Conservation (phyloP, 331 rosid genomes). For the Malus hybrid region DNA sequence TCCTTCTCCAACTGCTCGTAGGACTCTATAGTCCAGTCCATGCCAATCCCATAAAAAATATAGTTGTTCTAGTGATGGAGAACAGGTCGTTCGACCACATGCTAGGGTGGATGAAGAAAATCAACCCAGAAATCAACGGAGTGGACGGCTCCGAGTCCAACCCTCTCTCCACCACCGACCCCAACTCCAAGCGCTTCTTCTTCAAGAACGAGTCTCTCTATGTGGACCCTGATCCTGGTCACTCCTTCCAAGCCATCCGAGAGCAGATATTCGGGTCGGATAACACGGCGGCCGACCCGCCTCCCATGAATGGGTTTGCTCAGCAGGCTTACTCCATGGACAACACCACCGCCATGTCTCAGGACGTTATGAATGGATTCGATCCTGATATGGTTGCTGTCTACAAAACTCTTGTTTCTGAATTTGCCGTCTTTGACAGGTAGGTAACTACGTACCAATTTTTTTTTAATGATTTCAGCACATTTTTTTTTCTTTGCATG, state of each 20-base stretch:
- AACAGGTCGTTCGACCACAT: conserved; percentile 95
- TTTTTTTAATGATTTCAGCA: background rate
- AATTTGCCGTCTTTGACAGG: conserved; percentile 95
- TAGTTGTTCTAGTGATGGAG: conserved; percentile 83
- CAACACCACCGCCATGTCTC: conserved; percentile 43
- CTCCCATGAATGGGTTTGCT: conserved; percentile 83
- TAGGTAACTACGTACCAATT: background rate
- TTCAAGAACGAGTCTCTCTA: conserved; percentile 39
- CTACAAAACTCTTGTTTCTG: conserved; percentile 55
- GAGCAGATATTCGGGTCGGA: conserved; percentile 75
- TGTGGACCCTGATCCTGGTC: conserved; percentile 91
- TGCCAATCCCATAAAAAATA: conserved; percentile 56
- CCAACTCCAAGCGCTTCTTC: conserved; percentile 40
- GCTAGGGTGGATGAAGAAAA: conserved; percentile 89
- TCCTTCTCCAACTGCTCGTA: conserved; percentile 2
- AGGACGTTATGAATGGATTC: conserved; percentile 74
- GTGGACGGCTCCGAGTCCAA: conserved; percentile 60
- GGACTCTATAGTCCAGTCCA: conserved; percentile 3
- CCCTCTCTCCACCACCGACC: conserved; percentile 28
- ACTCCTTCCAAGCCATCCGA: conserved; percentile 75
- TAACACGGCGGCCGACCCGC: conserved; percentile 31
- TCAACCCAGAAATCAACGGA: conserved; percentile 68
- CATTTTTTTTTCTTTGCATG: background rate
- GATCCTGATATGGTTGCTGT: conserved; percentile 46
- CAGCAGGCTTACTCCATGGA: conserved; percentile 79